These are phyloP conservation scores for Silene conica DNA, from an alignment of 148 eudicot species.

Conservation along the genomic window DNA sequence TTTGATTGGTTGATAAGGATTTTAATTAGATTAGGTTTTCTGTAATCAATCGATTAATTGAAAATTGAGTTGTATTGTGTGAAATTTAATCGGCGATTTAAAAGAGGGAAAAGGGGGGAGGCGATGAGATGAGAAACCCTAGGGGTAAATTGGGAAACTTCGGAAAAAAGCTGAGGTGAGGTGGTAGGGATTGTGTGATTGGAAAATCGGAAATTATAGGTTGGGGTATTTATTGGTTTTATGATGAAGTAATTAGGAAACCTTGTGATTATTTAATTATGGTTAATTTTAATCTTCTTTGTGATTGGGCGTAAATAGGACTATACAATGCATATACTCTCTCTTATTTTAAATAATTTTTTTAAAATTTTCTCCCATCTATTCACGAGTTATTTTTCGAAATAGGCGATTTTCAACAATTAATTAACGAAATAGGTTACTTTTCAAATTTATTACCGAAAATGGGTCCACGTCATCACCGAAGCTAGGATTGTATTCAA, in stretches of 20 bases:
- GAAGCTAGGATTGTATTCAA: too few species aligned
- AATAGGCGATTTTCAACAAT: too few species aligned
- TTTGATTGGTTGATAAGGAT: neutral
- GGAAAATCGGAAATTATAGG: neutral
- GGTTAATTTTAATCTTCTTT: neutral
- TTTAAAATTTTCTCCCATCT: too few species aligned
- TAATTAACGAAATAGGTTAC: too few species aligned
- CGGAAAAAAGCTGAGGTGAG: neutral
- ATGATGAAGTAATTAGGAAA: neutral
- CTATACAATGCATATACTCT: too few species aligned
- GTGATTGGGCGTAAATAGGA: too few species aligned
- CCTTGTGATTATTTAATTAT: neutral
- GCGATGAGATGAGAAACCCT: slow-evolving; percentile 1
- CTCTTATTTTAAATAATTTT: too few species aligned
- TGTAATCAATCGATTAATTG: neutral
- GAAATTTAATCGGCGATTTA: neutral
- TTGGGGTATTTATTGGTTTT: neutral
- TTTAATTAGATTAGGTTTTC: slow-evolving; percentile 8
- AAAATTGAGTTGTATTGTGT: neutral
- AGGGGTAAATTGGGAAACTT: neutral
- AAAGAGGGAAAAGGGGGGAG: neutral
- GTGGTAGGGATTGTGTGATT: neutral
- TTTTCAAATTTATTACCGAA: too few species aligned
- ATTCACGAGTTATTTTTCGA: too few species aligned
- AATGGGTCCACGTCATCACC: too few species aligned